Conservation (phyloP, 2,329 filamentous ascomycete genomes). For the Phialophora verrucosa region DNA sequence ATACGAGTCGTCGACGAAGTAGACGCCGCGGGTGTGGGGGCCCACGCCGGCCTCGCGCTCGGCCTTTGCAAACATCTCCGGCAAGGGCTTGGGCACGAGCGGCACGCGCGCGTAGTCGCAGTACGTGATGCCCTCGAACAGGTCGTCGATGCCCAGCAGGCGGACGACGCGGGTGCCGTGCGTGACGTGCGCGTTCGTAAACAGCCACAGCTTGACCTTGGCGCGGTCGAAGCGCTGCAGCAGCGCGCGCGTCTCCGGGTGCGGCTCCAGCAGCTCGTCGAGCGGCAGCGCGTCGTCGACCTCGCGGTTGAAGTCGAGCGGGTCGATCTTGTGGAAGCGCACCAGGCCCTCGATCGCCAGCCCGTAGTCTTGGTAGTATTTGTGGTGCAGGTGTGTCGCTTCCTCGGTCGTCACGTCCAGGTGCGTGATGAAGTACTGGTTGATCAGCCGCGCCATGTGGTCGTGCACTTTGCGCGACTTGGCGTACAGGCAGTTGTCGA, state of each 20-base stretch:
- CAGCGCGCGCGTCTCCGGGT: slow-evolving; percentile 73
- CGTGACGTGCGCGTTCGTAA: slow-evolving; percentile 94
- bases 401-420: slow-evolving; percentile 76
- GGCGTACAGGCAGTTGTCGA: slow-evolving; percentile 96
- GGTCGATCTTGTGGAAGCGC: slow-evolving; percentile 91
- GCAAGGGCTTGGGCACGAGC: slow-evolving; percentile 85
- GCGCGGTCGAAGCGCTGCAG: slow-evolving; percentile 80
- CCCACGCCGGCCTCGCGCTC: slow-evolving; percentile 80
- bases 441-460: slow-evolving; percentile 84
- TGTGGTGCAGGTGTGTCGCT: slow-evolving; percentile 81
- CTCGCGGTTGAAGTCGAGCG: slow-evolving; percentile 89
- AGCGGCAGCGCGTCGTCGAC: slow-evolving; percentile 94
- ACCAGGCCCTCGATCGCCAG: slow-evolving; percentile 96
- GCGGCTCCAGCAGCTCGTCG: slow-evolving; percentile 79
- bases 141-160: slow-evolving; percentile 79
- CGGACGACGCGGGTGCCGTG: slow-evolving; percentile 83
- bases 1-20: slow-evolving; percentile 92
- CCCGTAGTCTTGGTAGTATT: slow-evolving; percentile 95
- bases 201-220: slow-evolving; percentile 89
- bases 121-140: slow-evolving; percentile 93
- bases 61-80: slow-evolving; percentile 83
- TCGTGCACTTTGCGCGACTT: slow-evolving; percentile 85
- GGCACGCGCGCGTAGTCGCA: slow-evolving; percentile 81
- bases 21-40: slow-evolving; percentile 76
- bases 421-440: slow-evolving; percentile 69